Evolutionary conservation across 148 eudicot genomes (phyloP).

Genomic region (Vaccinium darrowii): DNA sequence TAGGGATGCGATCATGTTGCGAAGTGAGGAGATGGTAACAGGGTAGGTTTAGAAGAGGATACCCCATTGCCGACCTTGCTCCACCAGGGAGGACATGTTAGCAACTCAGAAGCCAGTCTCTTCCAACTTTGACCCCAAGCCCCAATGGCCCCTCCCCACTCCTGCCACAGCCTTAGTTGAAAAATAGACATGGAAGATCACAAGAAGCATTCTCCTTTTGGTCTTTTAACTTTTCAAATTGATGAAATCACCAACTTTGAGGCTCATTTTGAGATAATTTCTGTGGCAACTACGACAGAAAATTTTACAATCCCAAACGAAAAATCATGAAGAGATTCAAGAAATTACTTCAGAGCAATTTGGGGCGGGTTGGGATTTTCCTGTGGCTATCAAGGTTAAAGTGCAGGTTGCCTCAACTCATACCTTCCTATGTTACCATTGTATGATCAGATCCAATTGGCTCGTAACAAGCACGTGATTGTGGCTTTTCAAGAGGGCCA

Average conservation of each 20-base stretch:
- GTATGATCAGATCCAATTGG: too few species aligned
- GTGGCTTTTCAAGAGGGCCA: too few species aligned
- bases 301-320: background rate
- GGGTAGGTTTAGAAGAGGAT: background rate
- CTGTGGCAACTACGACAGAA: background rate
- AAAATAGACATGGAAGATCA: background rate
- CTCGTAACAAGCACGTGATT: too few species aligned
- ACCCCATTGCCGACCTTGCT: background rate
- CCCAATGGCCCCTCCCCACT: background rate
- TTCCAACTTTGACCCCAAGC: background rate
- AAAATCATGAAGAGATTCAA: background rate
- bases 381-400: too few species aligned
- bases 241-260: slow-evolving; percentile 1
- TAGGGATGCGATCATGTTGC: slow-evolving; percentile 3
- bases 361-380: too few species aligned
- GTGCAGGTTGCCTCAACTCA: too few species aligned
- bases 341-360: background rate
- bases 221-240: background rate
- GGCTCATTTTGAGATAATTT: background rate
- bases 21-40: background rate
- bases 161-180: background rate
- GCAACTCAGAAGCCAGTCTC: background rate
- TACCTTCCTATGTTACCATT: too few species aligned
- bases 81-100: background rate
- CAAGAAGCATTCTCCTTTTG: background rate